Percentiles rank a stretch among this genome's conserved stretches.
Conservation (phyloP, 192 early-diverging fungal genomes). For the Coemansia sp. region DNA sequence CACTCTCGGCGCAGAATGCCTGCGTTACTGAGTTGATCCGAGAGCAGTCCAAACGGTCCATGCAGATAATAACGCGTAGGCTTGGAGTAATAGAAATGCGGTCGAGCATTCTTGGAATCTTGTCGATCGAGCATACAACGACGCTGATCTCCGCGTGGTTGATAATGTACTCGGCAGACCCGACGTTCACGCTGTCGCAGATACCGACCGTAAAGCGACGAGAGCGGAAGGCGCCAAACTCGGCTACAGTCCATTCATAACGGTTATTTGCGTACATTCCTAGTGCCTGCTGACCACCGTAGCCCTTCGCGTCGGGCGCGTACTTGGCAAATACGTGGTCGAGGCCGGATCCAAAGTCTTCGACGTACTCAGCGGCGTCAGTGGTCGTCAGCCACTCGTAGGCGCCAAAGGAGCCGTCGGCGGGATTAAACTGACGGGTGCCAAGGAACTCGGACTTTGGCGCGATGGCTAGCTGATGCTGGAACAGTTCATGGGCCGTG, state of each 20-base stretch:
- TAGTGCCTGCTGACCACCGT: constrained; percentile 50
- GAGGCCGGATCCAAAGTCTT: constrained; percentile 62
- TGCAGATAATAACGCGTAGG: constrained; percentile 72
- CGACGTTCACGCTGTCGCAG: constrained; percentile 75
- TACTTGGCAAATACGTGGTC: constrained; percentile 63
- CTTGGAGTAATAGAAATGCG: constrained; percentile 60
- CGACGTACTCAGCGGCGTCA: constrained; percentile 70
- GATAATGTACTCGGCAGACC: constrained; percentile 72
- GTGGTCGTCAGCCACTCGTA: constrained; percentile 58
- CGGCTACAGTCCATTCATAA: constrained; percentile 76
- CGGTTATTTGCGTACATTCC: constrained; percentile 74
- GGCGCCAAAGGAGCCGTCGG: constrained; percentile 14
- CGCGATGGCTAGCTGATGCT: constrained; percentile 29
- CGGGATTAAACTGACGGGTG: constrained; percentile 17
- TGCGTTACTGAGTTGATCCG: constrained; percentile 11
- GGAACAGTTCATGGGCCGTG: constrained; percentile 39
- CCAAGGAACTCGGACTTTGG: constrained; percentile 50
- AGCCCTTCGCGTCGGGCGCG: constrained; percentile 2
- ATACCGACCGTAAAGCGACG: constrained; percentile 68
- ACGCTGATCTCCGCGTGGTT: constrained; percentile 73
- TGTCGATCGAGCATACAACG: constrained; percentile 71
- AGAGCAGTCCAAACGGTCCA: constrained; percentile 67
- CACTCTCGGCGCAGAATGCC: constrained; percentile 18
- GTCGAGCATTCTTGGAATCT: constrained; percentile 62
- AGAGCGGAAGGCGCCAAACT: constrained; percentile 64